These are phyloP conservation scores for Dioszegia aurantiaca DNA, from an alignment of 768 basidiomycete genomes.

Conservation along the genomic window DNA sequence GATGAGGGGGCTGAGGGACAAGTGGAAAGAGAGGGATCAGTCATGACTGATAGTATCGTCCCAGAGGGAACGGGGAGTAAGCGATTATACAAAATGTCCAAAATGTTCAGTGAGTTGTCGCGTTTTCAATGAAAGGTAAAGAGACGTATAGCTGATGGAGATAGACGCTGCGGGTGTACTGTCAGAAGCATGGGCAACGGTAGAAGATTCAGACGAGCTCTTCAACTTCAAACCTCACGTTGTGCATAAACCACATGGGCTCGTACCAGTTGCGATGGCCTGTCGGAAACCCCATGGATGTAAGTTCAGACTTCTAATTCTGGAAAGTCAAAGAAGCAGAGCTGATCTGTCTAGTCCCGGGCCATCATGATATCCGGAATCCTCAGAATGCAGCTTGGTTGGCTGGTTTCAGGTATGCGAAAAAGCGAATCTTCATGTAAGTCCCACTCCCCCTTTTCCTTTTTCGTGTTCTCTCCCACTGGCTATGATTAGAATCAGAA, in stretches of 20 bases:
- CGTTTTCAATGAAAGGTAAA: background rate
- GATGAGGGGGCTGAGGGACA: constrained; percentile 9
- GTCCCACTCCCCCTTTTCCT: constrained; percentile 25
- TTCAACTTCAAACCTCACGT: constrained; percentile 65
- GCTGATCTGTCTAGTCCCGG: constrained; percentile 51
- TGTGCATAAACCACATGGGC: constrained; percentile 60
- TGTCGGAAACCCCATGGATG: constrained; percentile 64
- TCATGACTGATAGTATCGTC: constrained; percentile 1
- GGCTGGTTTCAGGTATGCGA: constrained; percentile 62
- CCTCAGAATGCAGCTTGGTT: constrained; percentile 71
- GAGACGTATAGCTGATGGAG: background rate
- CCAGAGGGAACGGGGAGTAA: constrained; percentile 44
- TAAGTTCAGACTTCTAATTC: constrained; percentile 34
- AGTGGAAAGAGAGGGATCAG: constrained; percentile 15
- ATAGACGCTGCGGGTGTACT: constrained; percentile 52
- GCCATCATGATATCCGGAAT: constrained; percentile 56
- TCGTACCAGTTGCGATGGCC: constrained; percentile 66
- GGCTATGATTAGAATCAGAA: constrained; percentile 39
- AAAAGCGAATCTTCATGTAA: constrained; percentile 64
- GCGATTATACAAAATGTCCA: constrained; percentile 47
- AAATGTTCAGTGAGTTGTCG: constrained; percentile 50
- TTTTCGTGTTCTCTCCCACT: background rate
- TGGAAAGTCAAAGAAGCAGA: constrained; percentile 1
- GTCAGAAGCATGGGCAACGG: constrained; percentile 53
- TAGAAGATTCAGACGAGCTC: constrained; percentile 53